Evolutionary conservation across 2,329 filamentous ascomycete species (phyloP), one percentile per base, ranked within the genome.

Genomic region (Fusarium graminum): DNA sequence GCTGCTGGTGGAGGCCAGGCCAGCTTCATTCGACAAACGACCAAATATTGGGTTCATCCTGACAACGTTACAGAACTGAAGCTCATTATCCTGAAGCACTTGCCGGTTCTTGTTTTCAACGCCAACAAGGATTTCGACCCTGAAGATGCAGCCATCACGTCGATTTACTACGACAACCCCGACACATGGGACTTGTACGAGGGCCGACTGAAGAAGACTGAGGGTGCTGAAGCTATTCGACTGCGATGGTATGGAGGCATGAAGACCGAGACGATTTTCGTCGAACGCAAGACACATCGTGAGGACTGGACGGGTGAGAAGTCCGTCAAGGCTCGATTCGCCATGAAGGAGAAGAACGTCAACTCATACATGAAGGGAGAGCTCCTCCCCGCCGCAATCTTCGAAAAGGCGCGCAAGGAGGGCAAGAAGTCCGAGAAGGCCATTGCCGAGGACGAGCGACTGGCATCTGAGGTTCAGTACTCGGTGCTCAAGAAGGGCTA

Each of bases 291-390:
- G 81, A 99, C 95, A 1, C 95, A 99, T 81, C 90, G 95, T 38
- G 95, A 99, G 79, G 95, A 99, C 78, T 99, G 95, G 95, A 99
- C 95, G 0, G 95, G 95, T 59, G 95, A 99, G 78, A 97, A 98
- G 81, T 98, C 94, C 3, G 95, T 99, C 80, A 99, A 99, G 82
- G 94, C 95, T 41, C 91, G 95, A 41, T 99, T 99, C 75, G 86
- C 92, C 10, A 85, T 95, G 67, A 98, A 99, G 82, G 95, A 99
- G 81, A 99, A 99, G 85, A 92, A 97, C 65, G 91, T 99, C 74
- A 98, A 98, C 75, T 86, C 92, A 14, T 99, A 94, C 77, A 82
- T 99, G 79, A 85, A 85, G 49, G 95, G 95, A 53, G 89, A 93
- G 72, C 85, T 97, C 74, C 92, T 93, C 3, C 94, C 95, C 1